Evolutionary conservation across 2,329 filamentous ascomycete genomes (phyloP).

Genomic region (Salinomyces thailandicus): DNA sequence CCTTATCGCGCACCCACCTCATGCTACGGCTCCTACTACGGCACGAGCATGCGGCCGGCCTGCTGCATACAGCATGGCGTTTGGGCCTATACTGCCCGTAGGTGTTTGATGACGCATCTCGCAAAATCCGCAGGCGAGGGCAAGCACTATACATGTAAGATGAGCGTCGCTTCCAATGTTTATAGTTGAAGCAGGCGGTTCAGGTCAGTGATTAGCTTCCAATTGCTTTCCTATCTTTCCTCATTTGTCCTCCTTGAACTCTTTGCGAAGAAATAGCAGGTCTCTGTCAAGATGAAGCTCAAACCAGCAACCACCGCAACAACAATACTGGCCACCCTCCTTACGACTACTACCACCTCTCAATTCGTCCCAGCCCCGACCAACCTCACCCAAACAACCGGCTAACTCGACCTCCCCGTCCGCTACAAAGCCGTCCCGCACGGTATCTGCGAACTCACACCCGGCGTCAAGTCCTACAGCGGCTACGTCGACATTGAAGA

Average conservation of each 20-base stretch:
- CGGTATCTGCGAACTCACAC: slow-evolving; percentile 48
- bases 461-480: slow-evolving; percentile 46
- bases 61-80: slow-evolving; percentile 1
- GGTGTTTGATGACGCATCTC: neutral
- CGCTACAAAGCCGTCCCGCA: slow-evolving; percentile 48
- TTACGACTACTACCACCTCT: slow-evolving; percentile 3
- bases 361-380: slow-evolving; percentile 39
- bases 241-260: neutral
- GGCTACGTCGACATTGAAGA: slow-evolving; percentile 45
- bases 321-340: neutral
- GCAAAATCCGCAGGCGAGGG: neutral
- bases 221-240: neutral
- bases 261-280: no score
- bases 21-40: no score
- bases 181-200: neutral
- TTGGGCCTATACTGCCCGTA: neutral
- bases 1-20: neutral
- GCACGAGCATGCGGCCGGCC: neutral
- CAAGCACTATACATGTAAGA: neutral
- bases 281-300: slow-evolving; percentile 1
- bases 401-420: slow-evolving; percentile 41
- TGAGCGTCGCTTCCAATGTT: neutral
- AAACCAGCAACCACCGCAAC: neutral
- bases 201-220: neutral
- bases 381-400: slow-evolving; percentile 34